Percentiles rank a stretch among this genome's conserved stretches.
phyloP scores from a whole-genome alignment of 176 grass and related monocot genomes.

The Pontederia crassipes region DNA sequence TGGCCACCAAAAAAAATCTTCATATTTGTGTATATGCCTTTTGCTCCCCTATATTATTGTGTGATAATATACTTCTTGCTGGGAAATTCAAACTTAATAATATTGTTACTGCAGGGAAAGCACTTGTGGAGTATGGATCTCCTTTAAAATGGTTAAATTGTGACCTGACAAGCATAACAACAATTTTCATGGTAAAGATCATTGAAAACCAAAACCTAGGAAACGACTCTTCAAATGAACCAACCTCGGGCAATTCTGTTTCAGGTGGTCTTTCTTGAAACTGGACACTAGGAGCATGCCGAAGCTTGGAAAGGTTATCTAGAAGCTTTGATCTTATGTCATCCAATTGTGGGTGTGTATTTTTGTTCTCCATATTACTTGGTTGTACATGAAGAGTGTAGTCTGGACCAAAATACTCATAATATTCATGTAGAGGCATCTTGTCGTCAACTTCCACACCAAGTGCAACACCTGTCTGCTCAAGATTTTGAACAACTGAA shows the following conservation, averaged over 20 bases:
- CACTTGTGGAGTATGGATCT: too few species aligned
- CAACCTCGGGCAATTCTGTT: conserved; percentile 74
- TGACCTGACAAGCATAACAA: not conserved
- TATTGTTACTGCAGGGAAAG: too few species aligned
- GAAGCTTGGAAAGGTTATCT: conserved; percentile 84
- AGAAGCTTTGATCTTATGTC: conserved; percentile 65
- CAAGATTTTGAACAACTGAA: conserved; percentile 4
- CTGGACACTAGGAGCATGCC: conserved; percentile 82
- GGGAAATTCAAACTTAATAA: too few species aligned
- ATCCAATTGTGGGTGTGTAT: conserved; percentile 50
- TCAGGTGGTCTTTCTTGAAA: conserved; percentile 87
- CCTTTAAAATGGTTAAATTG: too few species aligned
- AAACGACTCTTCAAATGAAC: not conserved
- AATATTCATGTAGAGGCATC: conserved; percentile 83
- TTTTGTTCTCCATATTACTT: conserved; percentile 99
- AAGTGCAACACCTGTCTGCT: conserved; percentile 84
- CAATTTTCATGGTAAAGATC: not conserved
- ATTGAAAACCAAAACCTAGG: not conserved
- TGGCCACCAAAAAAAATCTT: too few species aligned
- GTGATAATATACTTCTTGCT: too few species aligned
- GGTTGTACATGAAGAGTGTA: conserved; percentile 84
- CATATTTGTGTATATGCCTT: too few species aligned
- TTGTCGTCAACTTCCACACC: conserved; percentile 78
- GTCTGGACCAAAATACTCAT: conserved; percentile 90
- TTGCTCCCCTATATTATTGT: too few species aligned